phyloP scores from a whole-genome alignment of 169 alveolate species.

The Cryptosporidium ryanae region DNA sequence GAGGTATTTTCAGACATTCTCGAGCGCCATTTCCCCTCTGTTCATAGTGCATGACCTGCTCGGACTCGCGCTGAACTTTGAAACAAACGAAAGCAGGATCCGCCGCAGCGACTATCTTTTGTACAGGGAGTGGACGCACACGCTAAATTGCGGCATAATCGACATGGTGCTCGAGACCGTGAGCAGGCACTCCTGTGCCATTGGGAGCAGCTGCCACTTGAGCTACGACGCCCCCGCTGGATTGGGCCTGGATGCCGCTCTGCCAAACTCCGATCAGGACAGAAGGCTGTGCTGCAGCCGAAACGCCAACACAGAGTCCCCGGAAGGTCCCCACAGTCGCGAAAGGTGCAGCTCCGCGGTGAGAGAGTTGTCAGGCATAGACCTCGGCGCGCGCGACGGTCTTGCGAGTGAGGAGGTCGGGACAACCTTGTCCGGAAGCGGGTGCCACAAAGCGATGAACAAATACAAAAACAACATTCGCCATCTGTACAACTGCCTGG shows the following conservation, averaged over 20 bases:
- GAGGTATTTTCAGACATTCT: conserved; percentile 20
- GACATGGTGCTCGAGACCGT: conserved; percentile 27
- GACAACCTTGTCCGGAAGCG: background rate
- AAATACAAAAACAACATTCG: conserved; percentile 15
- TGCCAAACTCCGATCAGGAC: no score
- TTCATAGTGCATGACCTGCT: conserved; percentile 28
- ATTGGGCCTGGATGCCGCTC: no score
- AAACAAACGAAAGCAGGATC: background rate
- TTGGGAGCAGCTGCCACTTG: background rate
- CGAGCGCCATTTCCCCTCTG: conserved; percentile 32
- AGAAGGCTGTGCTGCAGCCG: no score
- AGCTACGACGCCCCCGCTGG: no score
- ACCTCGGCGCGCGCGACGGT: no score
- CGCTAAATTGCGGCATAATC: background rate
- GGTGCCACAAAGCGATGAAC: background rate
- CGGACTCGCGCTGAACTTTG: conserved; percentile 16
- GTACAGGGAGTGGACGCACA: conserved; percentile 35
- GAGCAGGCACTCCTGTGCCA: background rate
- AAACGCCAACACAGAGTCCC: no score
- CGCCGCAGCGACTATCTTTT: background rate
- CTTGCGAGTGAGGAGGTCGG: no score
- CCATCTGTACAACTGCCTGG: conserved; percentile 1
- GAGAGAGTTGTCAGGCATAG: background rate
- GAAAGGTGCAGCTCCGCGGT: background rate
- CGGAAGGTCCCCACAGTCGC: background rate